Percentiles rank a stretch among this genome's conserved stretches.
These are phyloP conservation scores for Fonsecaea multimorphosa DNA, from an alignment of 2,329 filamentous ascomycete species.

Conservation along the genomic window DNA sequence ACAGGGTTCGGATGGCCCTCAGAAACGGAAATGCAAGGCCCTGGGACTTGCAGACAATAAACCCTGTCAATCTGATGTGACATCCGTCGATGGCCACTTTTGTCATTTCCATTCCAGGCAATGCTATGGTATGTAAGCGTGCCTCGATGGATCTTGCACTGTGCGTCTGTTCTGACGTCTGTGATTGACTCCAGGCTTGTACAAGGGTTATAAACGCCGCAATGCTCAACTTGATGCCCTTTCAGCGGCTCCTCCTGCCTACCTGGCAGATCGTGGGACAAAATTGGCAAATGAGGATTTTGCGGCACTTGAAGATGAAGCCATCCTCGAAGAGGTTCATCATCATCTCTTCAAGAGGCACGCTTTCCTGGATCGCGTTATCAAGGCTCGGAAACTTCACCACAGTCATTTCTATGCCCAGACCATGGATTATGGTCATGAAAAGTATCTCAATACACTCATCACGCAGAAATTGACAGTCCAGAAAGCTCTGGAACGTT, in stretches of 20 bases:
- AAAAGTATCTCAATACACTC: conserved; percentile 49
- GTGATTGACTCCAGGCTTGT: conserved; percentile 44
- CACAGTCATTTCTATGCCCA: conserved; percentile 53
- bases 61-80: conserved; percentile 47
- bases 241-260: conserved; percentile 43
- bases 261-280: conserved; percentile 45
- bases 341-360: conserved; percentile 50
- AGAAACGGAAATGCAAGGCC: not conserved
- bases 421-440: conserved; percentile 53
- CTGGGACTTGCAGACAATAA: conserved; percentile 17
- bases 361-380: conserved; percentile 50
- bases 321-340: conserved; percentile 49
- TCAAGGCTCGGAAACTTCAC: conserved; percentile 51
- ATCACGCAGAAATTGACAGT: conserved; percentile 48
- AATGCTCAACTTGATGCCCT: conserved; percentile 52
- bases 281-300: conserved; percentile 52
- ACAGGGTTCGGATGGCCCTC: too few species aligned
- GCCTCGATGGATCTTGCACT: not conserved
- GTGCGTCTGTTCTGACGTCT: not conserved
- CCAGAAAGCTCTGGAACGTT: conserved; percentile 50
- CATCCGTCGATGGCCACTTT: conserved; percentile 51
- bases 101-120: conserved; percentile 52
- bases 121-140: conserved; percentile 44
- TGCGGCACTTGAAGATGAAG: conserved; percentile 22
- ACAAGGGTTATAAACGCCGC: conserved; percentile 57